Conservation (phyloP, 2,329 filamentous ascomycete species). For the Camptophora hylomeconis region DNA sequence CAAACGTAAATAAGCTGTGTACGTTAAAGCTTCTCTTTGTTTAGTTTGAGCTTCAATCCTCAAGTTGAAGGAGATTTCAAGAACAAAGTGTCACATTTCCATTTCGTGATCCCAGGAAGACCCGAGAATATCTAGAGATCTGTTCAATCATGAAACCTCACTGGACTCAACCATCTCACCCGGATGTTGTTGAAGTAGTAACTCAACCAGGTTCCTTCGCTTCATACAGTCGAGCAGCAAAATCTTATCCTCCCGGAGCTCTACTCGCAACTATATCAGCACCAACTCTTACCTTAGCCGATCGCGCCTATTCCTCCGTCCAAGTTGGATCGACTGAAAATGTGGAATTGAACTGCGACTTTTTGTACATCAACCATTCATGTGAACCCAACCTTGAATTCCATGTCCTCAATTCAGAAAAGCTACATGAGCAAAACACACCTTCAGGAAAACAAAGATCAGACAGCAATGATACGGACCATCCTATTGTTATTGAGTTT, state of each 20-base stretch:
- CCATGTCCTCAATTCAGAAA: conserved; percentile 37
- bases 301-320: no score
- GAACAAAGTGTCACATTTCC: no score
- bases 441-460: conserved; percentile 1
- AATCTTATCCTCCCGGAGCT: conserved; percentile 6
- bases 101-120: no score
- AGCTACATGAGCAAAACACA: conserved; percentile 14
- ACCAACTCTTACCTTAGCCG: conserved; percentile 11
- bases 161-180: conserved; percentile 10
- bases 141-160: no score
- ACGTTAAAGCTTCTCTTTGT: no score
- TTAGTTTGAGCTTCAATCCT: no score
- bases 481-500: conserved; percentile 26
- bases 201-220: conserved; percentile 7
- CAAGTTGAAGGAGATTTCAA: no score
- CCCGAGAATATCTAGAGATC: no score
- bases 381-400: conserved; percentile 41
- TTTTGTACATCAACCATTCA: conserved; percentile 45
- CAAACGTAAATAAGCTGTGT: no score
- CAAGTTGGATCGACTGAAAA: conserved; percentile 36
- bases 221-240: conserved; percentile 7
- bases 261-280: conserved; percentile 8
- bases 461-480: conserved; percentile 17
- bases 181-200: conserved; percentile 9
- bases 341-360: conserved; percentile 43